phyloP scores from a whole-genome alignment of 805 yeast species.

The Metschnikowia lochheadii region DNA sequence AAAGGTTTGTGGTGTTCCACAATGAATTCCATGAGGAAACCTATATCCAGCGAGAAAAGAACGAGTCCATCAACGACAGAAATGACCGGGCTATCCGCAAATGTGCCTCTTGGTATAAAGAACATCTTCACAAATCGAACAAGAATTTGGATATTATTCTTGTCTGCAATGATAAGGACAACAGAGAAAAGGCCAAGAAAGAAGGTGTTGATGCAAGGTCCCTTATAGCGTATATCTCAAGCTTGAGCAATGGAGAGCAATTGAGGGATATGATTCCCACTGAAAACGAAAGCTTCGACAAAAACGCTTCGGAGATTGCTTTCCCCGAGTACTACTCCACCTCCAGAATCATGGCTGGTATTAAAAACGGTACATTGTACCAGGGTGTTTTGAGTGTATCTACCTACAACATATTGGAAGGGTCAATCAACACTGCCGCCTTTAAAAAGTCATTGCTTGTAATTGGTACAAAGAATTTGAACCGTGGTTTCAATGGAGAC shows the following conservation, averaged over 20 bases:
- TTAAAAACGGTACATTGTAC: constrained; percentile 78
- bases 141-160: constrained; percentile 47
- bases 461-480: constrained; percentile 77
- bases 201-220: constrained; percentile 55
- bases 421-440: constrained; percentile 65
- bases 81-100: constrained; percentile 87
- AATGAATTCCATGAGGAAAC: constrained; percentile 83
- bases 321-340: constrained; percentile 77
- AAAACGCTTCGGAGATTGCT: constrained; percentile 45
- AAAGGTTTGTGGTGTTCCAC: constrained; percentile 86
- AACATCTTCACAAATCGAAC: constrained; percentile 49
- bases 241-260: constrained; percentile 67
- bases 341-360: constrained; percentile 85
- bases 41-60: constrained; percentile 53
- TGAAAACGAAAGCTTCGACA: constrained; percentile 38
- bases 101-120: constrained; percentile 65
- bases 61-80: constrained; percentile 80
- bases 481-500: constrained; percentile 91
- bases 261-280: constrained; percentile 76
- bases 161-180: constrained; percentile 75
- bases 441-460: constrained; percentile 79
- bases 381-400: constrained; percentile 82
- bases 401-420: constrained; percentile 85
- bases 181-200: constrained; percentile 50
- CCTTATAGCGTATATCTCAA: constrained; percentile 64